phyloP scores from a whole-genome alignment of 2,329 filamentous ascomycete species.

The Madurella mycetomatis region DNA sequence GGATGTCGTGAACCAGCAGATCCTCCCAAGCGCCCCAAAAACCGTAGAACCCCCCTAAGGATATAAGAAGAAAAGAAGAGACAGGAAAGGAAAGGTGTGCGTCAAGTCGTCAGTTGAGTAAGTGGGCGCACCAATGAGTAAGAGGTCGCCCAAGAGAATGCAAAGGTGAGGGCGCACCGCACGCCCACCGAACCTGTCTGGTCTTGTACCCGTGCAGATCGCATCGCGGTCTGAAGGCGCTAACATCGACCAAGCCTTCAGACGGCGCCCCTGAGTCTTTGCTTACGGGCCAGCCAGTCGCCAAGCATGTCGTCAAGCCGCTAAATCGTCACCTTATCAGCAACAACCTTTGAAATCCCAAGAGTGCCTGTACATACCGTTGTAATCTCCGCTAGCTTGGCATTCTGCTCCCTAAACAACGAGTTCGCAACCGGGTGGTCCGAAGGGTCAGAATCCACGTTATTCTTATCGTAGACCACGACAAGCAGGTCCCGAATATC shows the following conservation, averaged over 20 bases:
- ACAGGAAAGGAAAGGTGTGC: background rate
- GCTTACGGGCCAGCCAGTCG: conserved; percentile 71
- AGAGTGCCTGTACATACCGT: conserved; percentile 47
- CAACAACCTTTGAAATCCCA: background rate
- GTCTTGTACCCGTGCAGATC: background rate
- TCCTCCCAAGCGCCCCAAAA: background rate
- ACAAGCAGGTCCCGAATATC: conserved; percentile 87
- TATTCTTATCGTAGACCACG: conserved; percentile 88
- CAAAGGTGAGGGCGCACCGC: background rate
- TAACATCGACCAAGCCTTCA: conserved; percentile 26
- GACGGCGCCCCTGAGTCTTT: conserved; percentile 52
- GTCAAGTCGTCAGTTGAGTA: conserved; percentile 6
- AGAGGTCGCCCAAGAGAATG: background rate
- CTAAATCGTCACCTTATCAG: conserved; percentile 33
- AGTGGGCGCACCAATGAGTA: background rate
- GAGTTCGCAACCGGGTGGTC: conserved; percentile 80
- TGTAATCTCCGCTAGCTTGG: conserved; percentile 80
- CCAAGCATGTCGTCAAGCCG: conserved; percentile 85
- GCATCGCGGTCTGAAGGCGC: background rate
- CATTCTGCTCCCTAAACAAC: conserved; percentile 83
- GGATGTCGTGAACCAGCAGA: background rate
- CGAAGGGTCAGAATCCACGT: conserved; percentile 70
- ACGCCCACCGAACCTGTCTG: background rate
- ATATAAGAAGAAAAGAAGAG: background rate
- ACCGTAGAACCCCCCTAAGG: background rate